phyloP scores from a whole-genome alignment of 345 rosid species.

The Sonneratia alba region DNA sequence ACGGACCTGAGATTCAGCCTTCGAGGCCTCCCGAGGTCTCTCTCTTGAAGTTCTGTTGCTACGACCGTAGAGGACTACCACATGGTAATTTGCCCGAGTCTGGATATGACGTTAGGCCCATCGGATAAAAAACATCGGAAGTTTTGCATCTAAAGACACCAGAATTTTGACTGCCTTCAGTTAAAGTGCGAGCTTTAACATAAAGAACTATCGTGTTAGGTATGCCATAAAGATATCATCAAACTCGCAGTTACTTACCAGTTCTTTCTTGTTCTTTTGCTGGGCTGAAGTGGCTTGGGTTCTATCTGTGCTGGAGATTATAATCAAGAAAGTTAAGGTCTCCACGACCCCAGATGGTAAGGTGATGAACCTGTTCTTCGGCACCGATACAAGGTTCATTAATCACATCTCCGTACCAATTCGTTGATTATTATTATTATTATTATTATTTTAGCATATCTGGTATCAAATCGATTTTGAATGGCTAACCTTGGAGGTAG shows the following conservation, averaged over 20 bases:
- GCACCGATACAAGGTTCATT: slow-evolving; percentile 78
- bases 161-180: not conserved
- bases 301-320: slow-evolving; percentile 80
- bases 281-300: slow-evolving; percentile 64
- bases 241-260: not conserved
- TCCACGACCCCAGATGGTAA: slow-evolving; percentile 93
- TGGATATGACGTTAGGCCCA: not conserved
- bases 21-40: slow-evolving; percentile 66
- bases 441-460: too few relatives aligned
- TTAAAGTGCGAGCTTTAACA: not conserved
- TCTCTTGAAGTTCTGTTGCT: slow-evolving; percentile 61
- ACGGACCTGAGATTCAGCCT: slow-evolving; percentile 42
- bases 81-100: slow-evolving; percentile 36
- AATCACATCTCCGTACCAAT: not conserved
- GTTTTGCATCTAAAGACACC: not conserved
- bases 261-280: not conserved
- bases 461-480: too few relatives aligned
- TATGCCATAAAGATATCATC: not conserved
- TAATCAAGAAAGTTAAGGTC: slow-evolving; percentile 83
- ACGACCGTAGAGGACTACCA: slow-evolving; percentile 73
- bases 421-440: too few relatives aligned
- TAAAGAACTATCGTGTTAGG: not conserved
- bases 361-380: slow-evolving; percentile 86
- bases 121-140: not conserved
- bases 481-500: too few relatives aligned